Percentiles rank a stretch among this genome's conserved stretches.
Evolutionary conservation across 225 moss, liverwort and hornwort genomes (phyloP).

Genomic region (Takakia lepidozioides): DNA sequence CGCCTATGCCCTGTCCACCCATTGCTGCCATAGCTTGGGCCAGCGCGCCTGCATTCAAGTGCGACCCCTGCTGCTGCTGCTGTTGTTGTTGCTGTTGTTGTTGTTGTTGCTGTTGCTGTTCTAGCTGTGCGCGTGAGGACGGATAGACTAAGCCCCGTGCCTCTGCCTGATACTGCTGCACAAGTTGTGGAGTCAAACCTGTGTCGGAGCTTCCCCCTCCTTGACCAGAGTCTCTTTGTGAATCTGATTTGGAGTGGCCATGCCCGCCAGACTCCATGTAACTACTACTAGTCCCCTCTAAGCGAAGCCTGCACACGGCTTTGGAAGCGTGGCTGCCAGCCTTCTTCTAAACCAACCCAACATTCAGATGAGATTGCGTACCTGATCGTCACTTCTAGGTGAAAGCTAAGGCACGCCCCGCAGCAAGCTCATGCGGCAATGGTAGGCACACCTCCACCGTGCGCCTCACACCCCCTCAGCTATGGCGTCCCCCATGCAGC

Average conservation of each 20-base stretch:
- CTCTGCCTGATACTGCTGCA: conserved; percentile 47
- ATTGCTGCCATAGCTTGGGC: conserved; percentile 94
- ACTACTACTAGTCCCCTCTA: conserved; percentile 1
- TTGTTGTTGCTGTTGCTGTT: conserved; percentile 36
- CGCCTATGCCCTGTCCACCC: conserved; percentile 81
- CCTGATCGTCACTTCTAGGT: not conserved
- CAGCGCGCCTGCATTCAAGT: conserved; percentile 87
- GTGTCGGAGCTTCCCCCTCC: conserved; percentile 39
- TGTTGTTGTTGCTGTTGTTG: no score
- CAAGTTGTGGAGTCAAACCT: conserved; percentile 67
- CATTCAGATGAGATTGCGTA: conserved; percentile 5
- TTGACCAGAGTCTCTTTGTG: conserved; percentile 40
- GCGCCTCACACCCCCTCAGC: conserved; percentile 3
- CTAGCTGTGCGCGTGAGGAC: conserved; percentile 5
- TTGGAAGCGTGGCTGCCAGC: no score
- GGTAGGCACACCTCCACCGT: conserved; percentile 3
- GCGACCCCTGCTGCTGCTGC: conserved; percentile 38
- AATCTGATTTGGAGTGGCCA: conserved; percentile 54
- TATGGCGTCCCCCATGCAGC: conserved; percentile 1
- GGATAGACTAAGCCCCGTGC: conserved; percentile 32
- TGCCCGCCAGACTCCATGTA: conserved; percentile 64
- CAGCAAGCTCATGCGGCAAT: not conserved
- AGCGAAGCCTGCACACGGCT: not conserved
- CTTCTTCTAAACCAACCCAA: not conserved
- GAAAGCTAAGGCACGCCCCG: conserved; percentile 1